Evolutionary conservation across 2,329 filamentous ascomycete species (phyloP).

Genomic region (Fusarium heterosporum): DNA sequence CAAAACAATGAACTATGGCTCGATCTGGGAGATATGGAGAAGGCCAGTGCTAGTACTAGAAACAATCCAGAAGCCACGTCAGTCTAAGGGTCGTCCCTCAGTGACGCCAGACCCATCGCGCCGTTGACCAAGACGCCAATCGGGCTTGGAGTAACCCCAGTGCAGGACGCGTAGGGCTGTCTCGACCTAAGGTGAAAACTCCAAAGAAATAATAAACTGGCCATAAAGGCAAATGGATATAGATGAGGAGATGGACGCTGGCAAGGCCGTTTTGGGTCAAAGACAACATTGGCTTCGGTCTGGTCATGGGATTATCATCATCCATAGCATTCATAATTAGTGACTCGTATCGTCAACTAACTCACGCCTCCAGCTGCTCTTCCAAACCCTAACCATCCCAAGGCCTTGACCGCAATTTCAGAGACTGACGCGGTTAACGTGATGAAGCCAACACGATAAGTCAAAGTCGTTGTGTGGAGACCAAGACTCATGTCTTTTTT

Average conservation of each 20-base stretch:
- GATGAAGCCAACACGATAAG: constrained; percentile 10
- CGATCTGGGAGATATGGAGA: constrained; percentile 20
- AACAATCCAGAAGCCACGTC: constrained; percentile 32
- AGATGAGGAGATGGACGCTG: background rate
- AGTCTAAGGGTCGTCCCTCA: constrained; percentile 25
- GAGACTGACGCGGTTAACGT: constrained; percentile 9
- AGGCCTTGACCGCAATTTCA: constrained; percentile 26
- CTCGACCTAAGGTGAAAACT: background rate
- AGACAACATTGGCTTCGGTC: background rate
- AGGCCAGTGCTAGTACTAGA: constrained; percentile 26
- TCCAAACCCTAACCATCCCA: background rate
- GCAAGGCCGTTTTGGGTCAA: background rate
- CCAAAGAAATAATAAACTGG: background rate
- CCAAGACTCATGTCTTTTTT: constrained; percentile 7
- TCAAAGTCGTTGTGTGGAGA: constrained; percentile 6
- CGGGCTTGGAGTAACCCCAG: constrained; percentile 13
- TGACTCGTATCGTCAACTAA: background rate
- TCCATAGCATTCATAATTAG: background rate
- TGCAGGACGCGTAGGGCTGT: constrained; percentile 18
- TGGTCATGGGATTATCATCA: too few species aligned
- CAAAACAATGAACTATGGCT: constrained; percentile 20
- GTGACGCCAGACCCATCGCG: constrained; percentile 19
- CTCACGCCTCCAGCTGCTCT: background rate
- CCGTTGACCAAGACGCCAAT: constrained; percentile 30
- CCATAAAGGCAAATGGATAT: too few species aligned